Base-by-base conservation (phyloP, 2,329 filamentous ascomycete species). In the Fusarium caatingaense region DNA sequence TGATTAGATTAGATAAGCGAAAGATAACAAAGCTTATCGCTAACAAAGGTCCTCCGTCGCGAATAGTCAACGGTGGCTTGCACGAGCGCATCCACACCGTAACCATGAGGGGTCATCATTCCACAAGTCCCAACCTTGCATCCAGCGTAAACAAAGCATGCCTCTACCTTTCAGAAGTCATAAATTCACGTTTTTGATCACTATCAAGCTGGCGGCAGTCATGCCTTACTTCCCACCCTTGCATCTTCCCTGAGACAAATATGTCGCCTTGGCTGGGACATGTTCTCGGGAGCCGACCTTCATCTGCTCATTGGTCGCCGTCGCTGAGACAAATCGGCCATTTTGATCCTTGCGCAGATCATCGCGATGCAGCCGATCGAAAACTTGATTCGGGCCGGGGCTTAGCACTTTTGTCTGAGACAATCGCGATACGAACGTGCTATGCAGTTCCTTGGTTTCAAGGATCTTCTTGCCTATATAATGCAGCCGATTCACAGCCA, bases 151-250 rank as follows among this genome's bases (percentile, higher is more conserved):
- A 18, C 9, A 18, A 6, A n/a, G 8, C 32, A 37, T n/a, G n/a
- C 18, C 18, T 12, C 18, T 7, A n/a, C 9, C 32, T 3, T 11
- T 28, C 28, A 28, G 5, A 28, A 11, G n/a, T 6, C 32, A 5
- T 37, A n/a, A 37, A n/a, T 0, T n/a, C 6, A 2, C 4, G 3
- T 11, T n/a, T 4, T 12, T 0, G 18, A 37, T 4, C 34, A 6
- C 10, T 6, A 7, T 12, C 0, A n/a, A 2, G 10, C 18, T 4
- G 34, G 10, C 10, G 10, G 10, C 10, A 11, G 2, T 7, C 10
- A 12, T 37, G 34, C n/a, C 18, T 37, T 5, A 12, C 5, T 7
- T 1, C 0, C 4, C 10, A 37, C 34, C 34, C 34, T n/a, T 37
- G 34, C 34, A 2, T 6, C 2, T n/a, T n/a, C 3, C 2, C 34